Percentiles rank a stretch among this genome's conserved stretches.
phyloP scores from a whole-genome alignment of 108 stramenopile genomes.

The Skeletonema marinoi region DNA sequence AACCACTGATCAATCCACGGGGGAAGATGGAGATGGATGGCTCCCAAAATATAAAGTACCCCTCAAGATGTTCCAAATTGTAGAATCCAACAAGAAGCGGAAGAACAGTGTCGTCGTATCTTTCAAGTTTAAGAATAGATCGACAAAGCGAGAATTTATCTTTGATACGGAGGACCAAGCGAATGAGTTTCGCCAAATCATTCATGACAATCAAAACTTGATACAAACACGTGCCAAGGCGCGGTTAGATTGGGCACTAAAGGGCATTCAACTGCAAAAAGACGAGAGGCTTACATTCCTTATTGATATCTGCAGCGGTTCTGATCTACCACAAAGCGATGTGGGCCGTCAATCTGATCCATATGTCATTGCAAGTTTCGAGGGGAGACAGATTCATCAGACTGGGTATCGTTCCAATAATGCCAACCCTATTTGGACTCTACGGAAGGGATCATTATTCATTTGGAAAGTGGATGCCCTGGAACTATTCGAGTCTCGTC shows the following conservation, averaged over 20 bases:
- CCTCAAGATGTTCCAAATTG: slow-evolving; percentile 38
- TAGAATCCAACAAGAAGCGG: slow-evolving; percentile 23
- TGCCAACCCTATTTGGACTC: slow-evolving; percentile 80
- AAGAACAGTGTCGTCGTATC: slow-evolving; percentile 28
- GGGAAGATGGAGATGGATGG: slow-evolving; percentile 45
- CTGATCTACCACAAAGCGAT: slow-evolving; percentile 66
- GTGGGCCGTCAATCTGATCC: slow-evolving; percentile 63
- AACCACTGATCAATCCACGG: background rate
- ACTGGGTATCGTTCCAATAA: slow-evolving; percentile 55
- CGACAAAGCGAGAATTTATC: slow-evolving; percentile 56
- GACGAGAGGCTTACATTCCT: slow-evolving; percentile 54
- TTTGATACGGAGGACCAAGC: slow-evolving; percentile 65
- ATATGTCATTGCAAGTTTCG: slow-evolving; percentile 52
- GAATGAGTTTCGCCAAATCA: slow-evolving; percentile 37
- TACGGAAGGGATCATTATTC: slow-evolving; percentile 70
- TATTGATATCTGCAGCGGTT: slow-evolving; percentile 76
- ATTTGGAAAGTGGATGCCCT: slow-evolving; percentile 54
- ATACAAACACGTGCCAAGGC: slow-evolving; percentile 44
- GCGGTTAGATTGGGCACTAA: slow-evolving; percentile 43
- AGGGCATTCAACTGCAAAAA: slow-evolving; percentile 49
- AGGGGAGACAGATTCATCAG: slow-evolving; percentile 58
- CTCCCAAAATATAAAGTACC: slow-evolving; percentile 64
- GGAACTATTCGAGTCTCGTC: slow-evolving; percentile 61
- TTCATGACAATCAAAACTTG: slow-evolving; percentile 48
- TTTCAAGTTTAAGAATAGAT: slow-evolving; percentile 29